Evolutionary conservation across 2,329 filamentous ascomycete species (phyloP), one percentile per base, ranked within the genome.

Genomic region (Grosmannia penicillata): DNA sequence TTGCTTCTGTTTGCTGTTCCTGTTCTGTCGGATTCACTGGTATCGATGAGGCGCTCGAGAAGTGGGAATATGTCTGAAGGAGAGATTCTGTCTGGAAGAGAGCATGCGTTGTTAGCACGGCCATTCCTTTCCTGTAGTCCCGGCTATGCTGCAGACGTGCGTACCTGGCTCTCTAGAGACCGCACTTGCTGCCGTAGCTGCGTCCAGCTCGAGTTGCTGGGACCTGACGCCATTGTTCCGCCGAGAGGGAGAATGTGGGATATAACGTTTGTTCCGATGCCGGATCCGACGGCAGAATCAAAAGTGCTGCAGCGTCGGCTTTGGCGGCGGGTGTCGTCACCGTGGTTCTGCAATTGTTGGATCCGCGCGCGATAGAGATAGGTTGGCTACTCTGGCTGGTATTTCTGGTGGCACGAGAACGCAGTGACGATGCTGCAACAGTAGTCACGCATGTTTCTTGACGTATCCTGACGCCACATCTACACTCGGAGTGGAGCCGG

Each of bases 151-250:
- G n/a, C n/a, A n/a, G n/a, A n/a, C 17, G 11, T 38, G 45, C 57
- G 47, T 66, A 93, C 89, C 72, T 96, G 89, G 44, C 80, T 84
- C 60, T 98, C 91, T 45, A 95, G 68, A 32, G 78, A 75, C 51
- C 91, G 73, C 44, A 86, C 84, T 62, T 96, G 89, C 57, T 95
- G 86, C 51, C 91, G 82, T 49, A 96, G 71, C 63, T 95, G 86
- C 53, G 85, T 79, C 91, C 91, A 98, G 62, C 86, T 79, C 46
- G 72, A 68, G 45, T 46, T 47, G 35, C 47, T 45, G 31, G 40
- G 32, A 22, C 38, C 43, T 27, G 28, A n/a, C 15, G 45, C 45
- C 47, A 48, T 48, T 17, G 31, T 25, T 34, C n/a, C 19, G 13
- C 8, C 9, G n/a, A n/a, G n/a, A n/a, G n/a, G n/a, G n/a, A n/a